These are phyloP conservation scores for Talaromyces atroroseus DNA, from an alignment of 2,329 filamentous ascomycete genomes.

Conservation along the genomic window DNA sequence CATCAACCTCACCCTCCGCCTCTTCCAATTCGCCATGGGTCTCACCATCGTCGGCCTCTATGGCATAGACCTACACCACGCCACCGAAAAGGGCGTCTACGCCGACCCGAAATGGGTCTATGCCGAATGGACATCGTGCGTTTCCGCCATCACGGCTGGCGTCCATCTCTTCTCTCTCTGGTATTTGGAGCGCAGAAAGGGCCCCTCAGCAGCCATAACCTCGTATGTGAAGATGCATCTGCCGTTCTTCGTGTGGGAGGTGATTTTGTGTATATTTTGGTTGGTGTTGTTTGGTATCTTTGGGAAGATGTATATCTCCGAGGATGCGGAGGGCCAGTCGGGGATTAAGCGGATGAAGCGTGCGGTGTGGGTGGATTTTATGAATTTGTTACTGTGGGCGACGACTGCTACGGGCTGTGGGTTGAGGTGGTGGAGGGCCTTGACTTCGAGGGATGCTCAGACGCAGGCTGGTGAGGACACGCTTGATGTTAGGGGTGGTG, in stretches of 20 bases:
- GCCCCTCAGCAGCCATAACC: slow-evolving; percentile 19
- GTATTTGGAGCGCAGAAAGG: slow-evolving; percentile 24
- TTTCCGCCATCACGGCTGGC: slow-evolving; percentile 60
- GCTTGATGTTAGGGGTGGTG: not conserved
- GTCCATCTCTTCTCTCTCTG: slow-evolving; percentile 63
- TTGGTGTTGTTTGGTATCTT: slow-evolving; percentile 79
- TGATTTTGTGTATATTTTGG: slow-evolving; percentile 70
- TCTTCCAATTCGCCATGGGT: slow-evolving; percentile 70
- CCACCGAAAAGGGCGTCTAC: slow-evolving; percentile 46
- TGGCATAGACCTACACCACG: slow-evolving; percentile 59
- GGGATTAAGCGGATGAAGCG: slow-evolving; percentile 74
- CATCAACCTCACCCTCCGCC: slow-evolving; percentile 51
- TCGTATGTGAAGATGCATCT: slow-evolving; percentile 20
- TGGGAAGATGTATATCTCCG: slow-evolving; percentile 70
- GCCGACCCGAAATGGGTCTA: slow-evolving; percentile 70
- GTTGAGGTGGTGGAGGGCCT: slow-evolving; percentile 23
- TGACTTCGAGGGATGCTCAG: not conserved
- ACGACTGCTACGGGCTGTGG: slow-evolving; percentile 47
- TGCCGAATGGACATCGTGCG: slow-evolving; percentile 62
- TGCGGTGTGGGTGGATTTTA: slow-evolving; percentile 76
- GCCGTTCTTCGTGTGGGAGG: slow-evolving; percentile 61
- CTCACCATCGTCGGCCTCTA: slow-evolving; percentile 76
- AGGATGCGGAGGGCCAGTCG: slow-evolving; percentile 56
- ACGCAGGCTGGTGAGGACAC: not conserved
- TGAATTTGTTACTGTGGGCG: slow-evolving; percentile 71